phyloP scores from a whole-genome alignment of 2,329 filamentous ascomycete genomes.

The Penicillium freii region DNA sequence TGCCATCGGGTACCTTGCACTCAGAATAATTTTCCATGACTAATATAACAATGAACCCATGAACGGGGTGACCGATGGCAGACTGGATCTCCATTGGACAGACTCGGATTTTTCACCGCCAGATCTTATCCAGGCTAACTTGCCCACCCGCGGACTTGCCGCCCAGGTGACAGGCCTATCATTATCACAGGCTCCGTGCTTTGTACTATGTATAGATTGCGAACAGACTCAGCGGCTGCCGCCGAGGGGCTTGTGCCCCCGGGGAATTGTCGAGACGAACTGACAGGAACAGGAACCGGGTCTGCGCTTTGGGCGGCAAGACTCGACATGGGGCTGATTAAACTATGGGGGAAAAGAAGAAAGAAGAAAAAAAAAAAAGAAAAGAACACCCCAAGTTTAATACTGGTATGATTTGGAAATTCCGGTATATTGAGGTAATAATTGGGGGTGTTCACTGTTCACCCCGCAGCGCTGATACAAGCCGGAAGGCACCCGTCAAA shows the following conservation, averaged over 20 bases:
- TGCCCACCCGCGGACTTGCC: slow-evolving; percentile 6
- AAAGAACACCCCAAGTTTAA: background rate
- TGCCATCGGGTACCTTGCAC: slow-evolving; percentile 2
- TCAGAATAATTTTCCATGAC: background rate
- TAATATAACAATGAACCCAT: background rate
- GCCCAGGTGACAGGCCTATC: slow-evolving; percentile 18
- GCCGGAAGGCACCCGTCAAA: background rate
- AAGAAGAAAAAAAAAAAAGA: background rate
- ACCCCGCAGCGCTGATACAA: background rate
- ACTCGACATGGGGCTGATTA: background rate
- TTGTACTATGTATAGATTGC: slow-evolving; percentile 16
- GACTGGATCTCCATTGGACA: slow-evolving; percentile 20
- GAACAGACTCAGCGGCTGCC: slow-evolving; percentile 16
- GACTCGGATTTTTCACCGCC: slow-evolving; percentile 20
- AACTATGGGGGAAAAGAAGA: background rate
- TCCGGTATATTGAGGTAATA: background rate
- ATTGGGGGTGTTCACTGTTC: background rate
- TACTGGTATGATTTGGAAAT: background rate
- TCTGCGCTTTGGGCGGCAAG: slow-evolving; percentile 7
- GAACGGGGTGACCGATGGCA: slow-evolving; percentile 5
- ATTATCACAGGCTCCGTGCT: background rate
- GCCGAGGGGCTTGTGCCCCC: slow-evolving; percentile 7
- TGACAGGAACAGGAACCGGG: slow-evolving; percentile 1
- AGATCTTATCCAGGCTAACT: slow-evolving; percentile 13
- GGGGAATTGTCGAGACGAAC: background rate